Conservation (phyloP, 495 filamentous ascomycete genomes). For the Halenospora varia region DNA sequence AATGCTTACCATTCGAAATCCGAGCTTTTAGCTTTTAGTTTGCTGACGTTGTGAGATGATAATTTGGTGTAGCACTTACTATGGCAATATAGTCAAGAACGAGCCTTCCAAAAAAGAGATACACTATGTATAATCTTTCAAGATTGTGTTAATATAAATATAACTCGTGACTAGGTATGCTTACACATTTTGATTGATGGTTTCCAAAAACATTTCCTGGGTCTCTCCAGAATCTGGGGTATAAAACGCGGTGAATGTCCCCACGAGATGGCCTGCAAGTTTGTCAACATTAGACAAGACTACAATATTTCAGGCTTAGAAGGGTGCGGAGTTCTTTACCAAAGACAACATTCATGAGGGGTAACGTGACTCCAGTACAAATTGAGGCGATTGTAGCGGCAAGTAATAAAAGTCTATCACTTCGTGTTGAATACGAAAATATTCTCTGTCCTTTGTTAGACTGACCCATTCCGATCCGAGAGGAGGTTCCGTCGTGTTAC, state of each 20-base stretch:
- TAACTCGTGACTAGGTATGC: constrained; percentile 21
- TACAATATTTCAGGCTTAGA: too few species aligned
- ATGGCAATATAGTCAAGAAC: constrained; percentile 51
- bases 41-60: not conserved
- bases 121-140: constrained; percentile 56
- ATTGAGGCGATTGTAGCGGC: constrained; percentile 40
- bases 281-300: too few species aligned
- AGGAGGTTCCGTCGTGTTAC: constrained; percentile 17
- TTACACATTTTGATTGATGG: constrained; percentile 29
- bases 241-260: constrained; percentile 32
- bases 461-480: not conserved
- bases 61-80: constrained; percentile 17
- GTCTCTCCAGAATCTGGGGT: constrained; percentile 22
- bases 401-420: constrained; percentile 35
- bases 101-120: constrained; percentile 58
- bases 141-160: too few species aligned
- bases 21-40: constrained; percentile 24
- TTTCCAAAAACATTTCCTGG: constrained; percentile 26
- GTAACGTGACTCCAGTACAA: constrained; percentile 44
- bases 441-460: constrained; percentile 36
- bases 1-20: constrained; percentile 48
- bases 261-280: constrained; percentile 13
- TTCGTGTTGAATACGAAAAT: constrained; percentile 44
- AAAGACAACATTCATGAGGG: constrained; percentile 44
- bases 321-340: constrained; percentile 13